A percentile compares a stretch with the other conserved stretches of the same genome.
phyloP scores from a whole-genome alignment of 2,329 filamentous ascomycete species.

The Nemania serpens region DNA sequence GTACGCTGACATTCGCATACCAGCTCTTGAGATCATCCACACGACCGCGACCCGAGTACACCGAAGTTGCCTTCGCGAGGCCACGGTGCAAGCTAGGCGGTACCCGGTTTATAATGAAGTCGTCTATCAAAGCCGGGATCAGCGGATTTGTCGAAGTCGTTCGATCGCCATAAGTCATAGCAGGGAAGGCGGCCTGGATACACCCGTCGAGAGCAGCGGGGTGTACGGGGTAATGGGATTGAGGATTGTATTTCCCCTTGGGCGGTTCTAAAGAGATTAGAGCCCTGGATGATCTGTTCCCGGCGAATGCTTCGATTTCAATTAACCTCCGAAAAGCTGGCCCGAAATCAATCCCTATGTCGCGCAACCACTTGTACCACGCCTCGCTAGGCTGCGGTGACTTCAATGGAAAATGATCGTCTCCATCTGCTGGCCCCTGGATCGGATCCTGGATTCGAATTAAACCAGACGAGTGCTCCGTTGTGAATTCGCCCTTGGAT shows the following conservation, averaged over 20 bases:
- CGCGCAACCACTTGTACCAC: neutral
- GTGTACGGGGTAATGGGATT: constrained; percentile 35
- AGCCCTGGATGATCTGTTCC: neutral
- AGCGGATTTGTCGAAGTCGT: constrained; percentile 14
- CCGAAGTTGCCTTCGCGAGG: neutral
- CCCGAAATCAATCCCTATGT: neutral
- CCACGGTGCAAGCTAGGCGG: neutral
- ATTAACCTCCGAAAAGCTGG: neutral
- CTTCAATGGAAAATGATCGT: constrained; percentile 4
- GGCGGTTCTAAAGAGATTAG: neutral
- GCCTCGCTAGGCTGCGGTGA: neutral
- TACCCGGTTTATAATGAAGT: constrained; percentile 27
- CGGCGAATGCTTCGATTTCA: neutral
- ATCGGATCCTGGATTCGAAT: neutral
- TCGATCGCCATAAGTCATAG: constrained; percentile 25
- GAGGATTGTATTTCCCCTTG: constrained; percentile 18
- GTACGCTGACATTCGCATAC: constrained; percentile 10
- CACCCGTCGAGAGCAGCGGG: constrained; percentile 35
- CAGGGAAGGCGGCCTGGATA: constrained; percentile 25
- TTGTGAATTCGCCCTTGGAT: neutral
- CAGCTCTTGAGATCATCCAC: constrained; percentile 23
- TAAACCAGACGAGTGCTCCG: neutral
- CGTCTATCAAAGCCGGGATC: constrained; percentile 20
- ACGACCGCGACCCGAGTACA: constrained; percentile 25
- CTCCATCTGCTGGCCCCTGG: neutral